Conservation (phyloP, 140 eudicot genomes). For the Bidens hawaiensis region DNA sequence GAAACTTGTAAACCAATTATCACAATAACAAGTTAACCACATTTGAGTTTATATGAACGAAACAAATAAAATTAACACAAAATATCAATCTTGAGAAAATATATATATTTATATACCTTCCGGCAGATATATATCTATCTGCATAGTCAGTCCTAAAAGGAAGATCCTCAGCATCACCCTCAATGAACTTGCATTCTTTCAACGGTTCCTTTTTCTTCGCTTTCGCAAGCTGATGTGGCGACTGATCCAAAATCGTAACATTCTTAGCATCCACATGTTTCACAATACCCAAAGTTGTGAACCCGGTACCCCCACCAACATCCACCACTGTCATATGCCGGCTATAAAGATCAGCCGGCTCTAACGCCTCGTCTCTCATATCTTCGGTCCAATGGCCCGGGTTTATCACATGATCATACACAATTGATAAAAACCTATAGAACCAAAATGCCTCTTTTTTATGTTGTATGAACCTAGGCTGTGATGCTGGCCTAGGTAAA, state of each 20-base stretch:
- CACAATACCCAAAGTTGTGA: constrained; percentile 89
- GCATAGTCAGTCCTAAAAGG: constrained; percentile 85
- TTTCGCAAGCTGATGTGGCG: constrained; percentile 96
- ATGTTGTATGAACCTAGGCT: constrained; percentile 93
- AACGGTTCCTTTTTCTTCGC: constrained; percentile 84
- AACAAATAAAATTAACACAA: not conserved
- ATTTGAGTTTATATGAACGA: not conserved
- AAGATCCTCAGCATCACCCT: constrained; percentile 96
- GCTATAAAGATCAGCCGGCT: constrained; percentile 74
- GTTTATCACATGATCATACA: constrained; percentile 90
- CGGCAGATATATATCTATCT: constrained; percentile 89
- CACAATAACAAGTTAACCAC: not conserved
- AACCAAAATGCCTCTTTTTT: constrained; percentile 98
- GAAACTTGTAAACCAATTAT: not conserved
- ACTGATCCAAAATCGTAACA: constrained; percentile 93
- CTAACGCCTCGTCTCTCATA: constrained; percentile 94
- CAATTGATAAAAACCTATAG: constrained; percentile 81
- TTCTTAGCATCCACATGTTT: constrained; percentile 85
- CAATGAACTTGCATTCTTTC: constrained; percentile 87
- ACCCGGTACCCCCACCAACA: constrained; percentile 98
- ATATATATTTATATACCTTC: constrained; percentile 49
- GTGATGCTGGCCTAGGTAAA: constrained; percentile 77
- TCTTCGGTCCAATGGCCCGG: constrained; percentile 99
- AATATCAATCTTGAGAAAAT: not conserved
- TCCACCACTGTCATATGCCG: constrained; percentile 66